Conservation (phyloP, 2,329 filamentous ascomycete genomes). For the Sordariomycetes sp. region DNA sequence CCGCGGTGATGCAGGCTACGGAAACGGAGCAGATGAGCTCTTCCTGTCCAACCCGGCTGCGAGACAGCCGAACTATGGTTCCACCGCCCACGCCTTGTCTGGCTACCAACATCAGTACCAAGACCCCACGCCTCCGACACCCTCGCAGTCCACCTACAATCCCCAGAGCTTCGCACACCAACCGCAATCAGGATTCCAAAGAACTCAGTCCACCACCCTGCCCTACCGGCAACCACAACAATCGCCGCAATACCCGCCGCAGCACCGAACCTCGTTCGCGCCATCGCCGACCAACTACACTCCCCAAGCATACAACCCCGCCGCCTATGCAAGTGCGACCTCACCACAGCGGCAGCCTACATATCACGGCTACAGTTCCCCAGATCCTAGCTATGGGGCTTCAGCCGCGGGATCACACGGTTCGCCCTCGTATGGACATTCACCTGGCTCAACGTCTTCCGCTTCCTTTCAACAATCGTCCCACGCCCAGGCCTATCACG, state of each 20-base stretch:
- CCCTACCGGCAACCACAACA: conserved; percentile 32
- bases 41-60: conserved; percentile 46
- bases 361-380: conserved; percentile 35
- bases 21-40: conserved; percentile 45
- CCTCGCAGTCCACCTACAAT: conserved; percentile 53
- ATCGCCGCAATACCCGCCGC: conserved; percentile 26
- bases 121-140: conserved; percentile 29
- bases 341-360: conserved; percentile 41
- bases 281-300: conserved; percentile 31
- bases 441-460: conserved; percentile 24
- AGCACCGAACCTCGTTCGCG: conserved; percentile 24
- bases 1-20: conserved; percentile 6
- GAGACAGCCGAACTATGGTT: conserved; percentile 19
- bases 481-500: conserved; percentile 7
- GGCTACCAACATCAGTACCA: conserved; percentile 45
- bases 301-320: conserved; percentile 48
- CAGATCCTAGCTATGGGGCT: conserved; percentile 28
- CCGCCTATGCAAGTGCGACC: conserved; percentile 42
- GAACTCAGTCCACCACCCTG: conserved; percentile 42
- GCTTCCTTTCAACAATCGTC: conserved; percentile 13
- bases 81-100: conserved; percentile 35
- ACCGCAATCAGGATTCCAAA: conserved; percentile 17
- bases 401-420: conserved; percentile 22
- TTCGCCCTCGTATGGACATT: conserved; percentile 22
- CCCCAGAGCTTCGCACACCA: conserved; percentile 50